These are phyloP conservation scores for Medakamo hakoo DNA, from an alignment of 139 green algal genomes.

Conservation along the genomic window DNA sequence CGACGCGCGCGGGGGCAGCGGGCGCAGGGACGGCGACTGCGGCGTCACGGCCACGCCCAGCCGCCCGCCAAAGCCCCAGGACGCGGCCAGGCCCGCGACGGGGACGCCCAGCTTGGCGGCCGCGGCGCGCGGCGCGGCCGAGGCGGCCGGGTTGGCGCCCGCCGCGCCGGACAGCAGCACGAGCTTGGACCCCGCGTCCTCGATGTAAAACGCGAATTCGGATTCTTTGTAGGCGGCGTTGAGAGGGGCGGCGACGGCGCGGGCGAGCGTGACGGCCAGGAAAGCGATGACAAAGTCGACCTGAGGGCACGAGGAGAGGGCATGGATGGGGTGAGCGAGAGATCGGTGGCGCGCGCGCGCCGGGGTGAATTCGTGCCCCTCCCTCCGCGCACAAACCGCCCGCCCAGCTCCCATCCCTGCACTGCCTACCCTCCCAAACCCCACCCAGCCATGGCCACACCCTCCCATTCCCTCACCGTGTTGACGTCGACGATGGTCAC, in stretches of 20 bases:
- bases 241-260: slow-evolving; percentile 43
- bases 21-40: not conserved
- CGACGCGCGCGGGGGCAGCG: not conserved
- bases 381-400: not conserved
- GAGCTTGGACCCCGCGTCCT: slow-evolving; percentile 43
- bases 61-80: not conserved
- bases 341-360: not conserved
- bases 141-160: too few relatives aligned
- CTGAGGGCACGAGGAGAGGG: slow-evolving; percentile 8
- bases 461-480: slow-evolving; percentile 25
- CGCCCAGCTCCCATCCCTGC: not conserved
- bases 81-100: slow-evolving; percentile 1
- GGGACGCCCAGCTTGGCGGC: slow-evolving; percentile 5
- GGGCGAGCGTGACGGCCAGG: slow-evolving; percentile 32
- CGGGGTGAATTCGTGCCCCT: not conserved
- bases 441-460: not conserved
- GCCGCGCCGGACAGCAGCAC: slow-evolving; percentile 35
- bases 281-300: slow-evolving; percentile 54
- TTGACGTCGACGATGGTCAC: slow-evolving; percentile 45
- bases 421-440: not conserved
- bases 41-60: not conserved
- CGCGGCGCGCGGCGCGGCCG: too few relatives aligned
- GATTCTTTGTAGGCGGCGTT: slow-evolving; percentile 57
- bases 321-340: not conserved
- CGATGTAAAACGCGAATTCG: slow-evolving; percentile 55